Percentiles rank a stretch among this genome's conserved stretches.
Evolutionary conservation across 2,329 filamentous ascomycete genomes (phyloP).

Genomic region (Diatrype stigma): DNA sequence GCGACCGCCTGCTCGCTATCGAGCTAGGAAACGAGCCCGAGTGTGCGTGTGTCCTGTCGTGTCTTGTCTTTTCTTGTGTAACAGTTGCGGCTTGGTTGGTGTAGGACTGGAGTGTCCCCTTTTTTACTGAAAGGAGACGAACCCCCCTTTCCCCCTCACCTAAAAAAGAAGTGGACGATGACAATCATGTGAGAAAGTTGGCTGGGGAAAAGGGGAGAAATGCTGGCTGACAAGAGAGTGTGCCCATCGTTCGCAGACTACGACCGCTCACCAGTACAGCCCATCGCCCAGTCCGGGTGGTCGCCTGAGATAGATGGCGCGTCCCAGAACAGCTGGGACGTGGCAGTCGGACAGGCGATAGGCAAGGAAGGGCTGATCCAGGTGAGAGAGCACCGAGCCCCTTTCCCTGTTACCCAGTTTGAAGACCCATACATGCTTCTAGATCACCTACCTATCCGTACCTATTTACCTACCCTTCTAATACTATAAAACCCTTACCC

Average conservation of each 20-base stretch:
- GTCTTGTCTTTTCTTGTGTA: no score
- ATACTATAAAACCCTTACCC: no score
- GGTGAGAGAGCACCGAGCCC: background rate
- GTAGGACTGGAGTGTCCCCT: no score
- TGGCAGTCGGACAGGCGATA: conserved; percentile 31
- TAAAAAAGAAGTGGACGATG: no score
- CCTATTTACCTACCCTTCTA: no score
- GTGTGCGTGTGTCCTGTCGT: conserved; percentile 39
- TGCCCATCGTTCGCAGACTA: conserved; percentile 27
- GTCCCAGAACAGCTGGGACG: conserved; percentile 36
- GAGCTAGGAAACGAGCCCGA: conserved; percentile 57
- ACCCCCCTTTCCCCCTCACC: no score
- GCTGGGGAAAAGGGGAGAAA: no score
- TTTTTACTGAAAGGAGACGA: no score
- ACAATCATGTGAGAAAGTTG: no score
- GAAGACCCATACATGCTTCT: background rate
- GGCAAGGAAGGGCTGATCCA: background rate
- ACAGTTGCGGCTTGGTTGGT: no score
- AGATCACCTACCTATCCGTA: no score
- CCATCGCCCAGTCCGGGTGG: conserved; percentile 35
- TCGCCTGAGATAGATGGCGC: conserved; percentile 31
- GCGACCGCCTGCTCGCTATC: conserved; percentile 44
- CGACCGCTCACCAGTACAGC: conserved; percentile 27
- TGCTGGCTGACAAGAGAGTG: no score
- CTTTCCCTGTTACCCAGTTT: background rate